Conservation (phyloP, 148 eudicot species). For the Camellia sinensis region DNA sequence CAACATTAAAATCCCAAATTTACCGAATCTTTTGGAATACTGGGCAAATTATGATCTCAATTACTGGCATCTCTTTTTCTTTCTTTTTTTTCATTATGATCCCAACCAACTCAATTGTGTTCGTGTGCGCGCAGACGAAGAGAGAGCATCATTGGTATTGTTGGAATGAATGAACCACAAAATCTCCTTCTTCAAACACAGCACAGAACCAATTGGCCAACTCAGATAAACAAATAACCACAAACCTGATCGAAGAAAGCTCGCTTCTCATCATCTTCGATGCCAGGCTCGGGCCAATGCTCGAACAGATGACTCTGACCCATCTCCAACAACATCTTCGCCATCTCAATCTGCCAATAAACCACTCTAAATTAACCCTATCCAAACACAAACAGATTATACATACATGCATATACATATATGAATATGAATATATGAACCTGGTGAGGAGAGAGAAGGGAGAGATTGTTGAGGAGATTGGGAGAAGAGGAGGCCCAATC, state of each 20-base stretch:
- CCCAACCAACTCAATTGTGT: conserved; percentile 2
- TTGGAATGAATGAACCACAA: too few relatives aligned
- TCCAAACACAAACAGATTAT: too few relatives aligned
- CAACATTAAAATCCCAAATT: neutral
- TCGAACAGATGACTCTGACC: conserved; percentile 72
- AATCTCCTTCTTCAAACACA: too few relatives aligned
- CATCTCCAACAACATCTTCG: conserved; percentile 66
- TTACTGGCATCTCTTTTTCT: neutral
- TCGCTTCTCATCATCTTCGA: conserved; percentile 68
- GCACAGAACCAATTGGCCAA: neutral
- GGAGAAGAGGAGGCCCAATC: conserved; percentile 43
- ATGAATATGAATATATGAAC: conserved; percentile 21
- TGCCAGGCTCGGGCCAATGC: conserved; percentile 74
- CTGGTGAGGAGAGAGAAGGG: conserved; percentile 58
- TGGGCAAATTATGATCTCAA: neutral
- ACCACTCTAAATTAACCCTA: neutral
- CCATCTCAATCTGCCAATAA: conserved; percentile 55
- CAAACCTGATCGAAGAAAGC: conserved; percentile 78
- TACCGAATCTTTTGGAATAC: neutral
- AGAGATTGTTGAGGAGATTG: conserved; percentile 53
- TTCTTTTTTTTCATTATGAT: neutral
- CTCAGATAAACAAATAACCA: neutral
- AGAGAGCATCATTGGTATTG: neutral
- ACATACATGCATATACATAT: neutral
- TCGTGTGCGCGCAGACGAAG: neutral